These are phyloP conservation scores for Funneliformis geosporum DNA, from an alignment of 192 early-diverging fungal genomes.

Conservation along the genomic window DNA sequence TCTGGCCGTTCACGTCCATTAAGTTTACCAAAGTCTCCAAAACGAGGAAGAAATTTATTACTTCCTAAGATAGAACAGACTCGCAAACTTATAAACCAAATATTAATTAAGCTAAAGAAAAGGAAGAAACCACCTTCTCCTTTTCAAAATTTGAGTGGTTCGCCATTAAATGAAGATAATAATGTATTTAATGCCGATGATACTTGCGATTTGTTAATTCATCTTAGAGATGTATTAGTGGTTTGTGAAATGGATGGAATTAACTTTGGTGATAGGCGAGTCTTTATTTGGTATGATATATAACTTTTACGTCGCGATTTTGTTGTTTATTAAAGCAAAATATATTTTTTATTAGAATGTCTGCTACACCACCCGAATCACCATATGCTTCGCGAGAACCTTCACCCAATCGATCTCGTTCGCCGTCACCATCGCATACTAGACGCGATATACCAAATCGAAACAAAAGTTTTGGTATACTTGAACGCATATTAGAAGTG, in stretches of 20 bases:
- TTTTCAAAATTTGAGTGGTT: slow-evolving; percentile 5
- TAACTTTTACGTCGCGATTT: not conserved
- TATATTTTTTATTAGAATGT: not conserved
- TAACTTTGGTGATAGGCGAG: slow-evolving; percentile 27
- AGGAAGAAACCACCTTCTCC: slow-evolving; percentile 28
- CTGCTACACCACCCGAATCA: slow-evolving; percentile 21
- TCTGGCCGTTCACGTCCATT: not conserved
- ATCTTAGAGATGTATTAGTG: slow-evolving; percentile 25
- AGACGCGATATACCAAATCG: not conserved
- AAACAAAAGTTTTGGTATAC: slow-evolving; percentile 16
- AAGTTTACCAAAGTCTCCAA: not conserved
- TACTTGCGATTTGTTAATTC: slow-evolving; percentile 30
- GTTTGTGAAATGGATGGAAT: slow-evolving; percentile 25
- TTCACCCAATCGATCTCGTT: slow-evolving; percentile 28
- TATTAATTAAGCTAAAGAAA: slow-evolving; percentile 28
- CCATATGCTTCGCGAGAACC: slow-evolving; percentile 25
- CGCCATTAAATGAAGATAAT: not conserved
- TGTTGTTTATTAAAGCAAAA: not conserved
- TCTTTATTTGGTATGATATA: not conserved
- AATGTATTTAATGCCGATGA: slow-evolving; percentile 22
- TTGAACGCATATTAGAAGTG: slow-evolving; percentile 46
- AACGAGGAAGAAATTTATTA: not conserved
- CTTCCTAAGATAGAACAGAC: slow-evolving; percentile 24
- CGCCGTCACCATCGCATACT: slow-evolving; percentile 6
- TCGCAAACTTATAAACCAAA: slow-evolving; percentile 24